Evolutionary conservation across 768 basidiomycete species (phyloP).

Genomic region (Russula dissimulans): DNA sequence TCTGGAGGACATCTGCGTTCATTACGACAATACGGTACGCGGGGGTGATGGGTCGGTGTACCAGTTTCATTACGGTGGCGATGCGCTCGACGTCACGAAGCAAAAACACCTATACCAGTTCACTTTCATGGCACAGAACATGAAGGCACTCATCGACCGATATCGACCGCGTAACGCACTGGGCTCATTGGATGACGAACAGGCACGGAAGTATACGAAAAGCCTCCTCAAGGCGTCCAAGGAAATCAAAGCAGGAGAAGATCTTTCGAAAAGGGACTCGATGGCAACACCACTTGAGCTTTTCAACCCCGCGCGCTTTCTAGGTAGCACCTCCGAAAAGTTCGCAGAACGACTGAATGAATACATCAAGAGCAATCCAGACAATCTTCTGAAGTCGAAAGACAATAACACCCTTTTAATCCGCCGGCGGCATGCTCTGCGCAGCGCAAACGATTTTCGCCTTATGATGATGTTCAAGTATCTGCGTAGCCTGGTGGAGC

Average conservation of each 20-base stretch:
- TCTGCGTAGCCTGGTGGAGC: conserved; percentile 86
- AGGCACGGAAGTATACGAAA: conserved; percentile 78
- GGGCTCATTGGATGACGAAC: conserved; percentile 52
- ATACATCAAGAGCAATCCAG: conserved; percentile 71
- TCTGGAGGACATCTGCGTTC: conserved; percentile 90
- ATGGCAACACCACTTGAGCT: conserved; percentile 65
- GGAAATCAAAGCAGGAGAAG: conserved; percentile 32
- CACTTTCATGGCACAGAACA: conserved; percentile 86
- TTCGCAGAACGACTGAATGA: conserved; percentile 74
- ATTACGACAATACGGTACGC: conserved; percentile 97
- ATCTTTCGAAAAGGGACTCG: conserved; percentile 44
- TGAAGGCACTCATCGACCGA: conserved; percentile 63
- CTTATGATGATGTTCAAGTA: conserved; percentile 87
- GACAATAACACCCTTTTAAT: conserved; percentile 32
- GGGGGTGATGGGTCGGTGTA: conserved; percentile 89
- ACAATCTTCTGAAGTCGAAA: conserved; percentile 36
- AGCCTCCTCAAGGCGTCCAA: conserved; percentile 71
- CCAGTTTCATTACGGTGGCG: conserved; percentile 96
- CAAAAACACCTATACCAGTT: conserved; percentile 94
- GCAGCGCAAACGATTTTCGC: conserved; percentile 56
- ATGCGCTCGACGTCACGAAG: conserved; percentile 92
- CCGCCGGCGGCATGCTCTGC: conserved; percentile 37
- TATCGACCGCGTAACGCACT: conserved; percentile 53
- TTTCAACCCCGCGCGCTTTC: conserved; percentile 67
- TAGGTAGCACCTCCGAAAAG: conserved; percentile 88